Conservation (phyloP, 257 asterid genomes). For the Cordia subcordata region DNA sequence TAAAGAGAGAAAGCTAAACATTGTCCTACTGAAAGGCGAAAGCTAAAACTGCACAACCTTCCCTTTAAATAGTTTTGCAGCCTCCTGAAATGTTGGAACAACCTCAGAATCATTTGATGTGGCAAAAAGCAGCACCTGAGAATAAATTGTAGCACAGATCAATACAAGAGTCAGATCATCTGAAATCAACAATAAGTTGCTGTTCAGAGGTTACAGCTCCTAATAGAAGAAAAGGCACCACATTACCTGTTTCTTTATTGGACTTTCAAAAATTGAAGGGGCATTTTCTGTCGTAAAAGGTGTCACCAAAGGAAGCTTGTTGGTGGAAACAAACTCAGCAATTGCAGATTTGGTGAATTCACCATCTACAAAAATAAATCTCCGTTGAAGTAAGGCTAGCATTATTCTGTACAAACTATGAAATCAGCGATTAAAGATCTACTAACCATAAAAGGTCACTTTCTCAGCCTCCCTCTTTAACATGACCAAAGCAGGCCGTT, state of each 20-base stretch:
- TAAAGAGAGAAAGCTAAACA: no score
- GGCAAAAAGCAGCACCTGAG: constrained; percentile 78
- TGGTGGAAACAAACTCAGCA: constrained; percentile 69
- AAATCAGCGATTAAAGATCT: neutral
- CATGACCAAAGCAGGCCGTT: constrained; percentile 69
- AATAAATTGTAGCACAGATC: constrained; percentile 8
- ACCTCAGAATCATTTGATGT: constrained; percentile 50
- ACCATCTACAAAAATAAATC: constrained; percentile 46
- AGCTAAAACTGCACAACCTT: constrained; percentile 45
- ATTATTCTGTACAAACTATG: neutral
- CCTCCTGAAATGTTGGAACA: constrained; percentile 69
- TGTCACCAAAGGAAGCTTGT: constrained; percentile 86
- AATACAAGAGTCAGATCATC: neutral
- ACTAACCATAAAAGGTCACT: constrained; percentile 54
- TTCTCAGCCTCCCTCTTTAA: constrained; percentile 72
- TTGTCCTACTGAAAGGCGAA: no score
- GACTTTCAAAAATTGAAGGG: constrained; percentile 63
- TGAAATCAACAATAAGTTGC: neutral
- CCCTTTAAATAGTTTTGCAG: constrained; percentile 85
- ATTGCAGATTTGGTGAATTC: constrained; percentile 56
- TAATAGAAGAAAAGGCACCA: constrained; percentile 6
- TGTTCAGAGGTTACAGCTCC: constrained; percentile 5
- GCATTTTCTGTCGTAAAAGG: constrained; percentile 75
- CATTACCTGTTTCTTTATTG: constrained; percentile 76
- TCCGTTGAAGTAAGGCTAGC: neutral